Percentiles rank a stretch among this genome's conserved stretches.
Evolutionary conservation across 257 asterid genomes (phyloP).

Genomic region (Cynanchum wilfordii): DNA sequence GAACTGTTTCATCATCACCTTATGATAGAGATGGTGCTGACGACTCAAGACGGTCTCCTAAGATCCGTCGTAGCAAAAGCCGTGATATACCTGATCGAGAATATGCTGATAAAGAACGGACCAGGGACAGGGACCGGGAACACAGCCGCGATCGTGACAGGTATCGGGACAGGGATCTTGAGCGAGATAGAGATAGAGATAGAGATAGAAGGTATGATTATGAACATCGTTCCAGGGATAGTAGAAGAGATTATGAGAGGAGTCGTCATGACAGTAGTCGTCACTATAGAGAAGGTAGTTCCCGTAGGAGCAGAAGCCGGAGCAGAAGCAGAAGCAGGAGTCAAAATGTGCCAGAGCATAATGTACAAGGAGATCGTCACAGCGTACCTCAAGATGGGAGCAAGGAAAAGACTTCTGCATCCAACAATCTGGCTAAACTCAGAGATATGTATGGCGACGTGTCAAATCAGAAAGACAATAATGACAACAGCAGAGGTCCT

Average conservation of each 20-base stretch:
- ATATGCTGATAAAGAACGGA: constrained; percentile 38
- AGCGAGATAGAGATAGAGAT: constrained; percentile 31
- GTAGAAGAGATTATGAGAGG: constrained; percentile 64
- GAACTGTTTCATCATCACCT: constrained; percentile 51
- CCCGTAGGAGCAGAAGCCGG: constrained; percentile 62
- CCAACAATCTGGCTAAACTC: constrained; percentile 92
- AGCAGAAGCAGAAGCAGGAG: constrained; percentile 58
- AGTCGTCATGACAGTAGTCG: constrained; percentile 35
- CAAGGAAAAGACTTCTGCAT: constrained; percentile 48
- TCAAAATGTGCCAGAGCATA: constrained; percentile 39
- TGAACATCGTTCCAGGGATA: constrained; percentile 49
- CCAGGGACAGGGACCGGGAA: constrained; percentile 27
- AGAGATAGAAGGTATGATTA: constrained; percentile 33
- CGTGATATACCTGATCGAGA: constrained; percentile 70
- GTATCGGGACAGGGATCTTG: constrained; percentile 27
- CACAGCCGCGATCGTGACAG: constrained; percentile 19
- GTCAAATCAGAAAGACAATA: constrained; percentile 53
- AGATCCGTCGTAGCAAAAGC: constrained; percentile 54
- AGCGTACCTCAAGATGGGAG: constrained; percentile 43
- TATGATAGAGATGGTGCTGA: constrained; percentile 42
- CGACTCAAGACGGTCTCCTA: constrained; percentile 57
- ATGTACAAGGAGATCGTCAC: constrained; percentile 32
- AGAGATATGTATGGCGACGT: constrained; percentile 80
- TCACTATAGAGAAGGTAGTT: constrained; percentile 37
- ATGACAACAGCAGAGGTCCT: constrained; percentile 35